Evolutionary conservation across 768 basidiomycete genomes (phyloP).

Genomic region (Clitopilus passeckerianus): DNA sequence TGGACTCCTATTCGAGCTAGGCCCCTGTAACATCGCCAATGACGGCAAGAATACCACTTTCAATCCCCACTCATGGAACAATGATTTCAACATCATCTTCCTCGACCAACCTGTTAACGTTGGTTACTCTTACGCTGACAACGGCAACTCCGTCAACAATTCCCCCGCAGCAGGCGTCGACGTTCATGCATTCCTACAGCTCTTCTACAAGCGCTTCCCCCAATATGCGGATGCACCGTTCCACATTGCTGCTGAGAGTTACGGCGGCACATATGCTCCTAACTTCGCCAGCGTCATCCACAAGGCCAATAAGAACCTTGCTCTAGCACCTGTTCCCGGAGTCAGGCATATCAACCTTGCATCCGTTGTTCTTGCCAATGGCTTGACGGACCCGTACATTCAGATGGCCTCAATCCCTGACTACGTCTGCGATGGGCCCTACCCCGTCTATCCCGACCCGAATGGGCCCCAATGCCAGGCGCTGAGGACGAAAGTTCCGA

Average conservation of each 20-base stretch:
- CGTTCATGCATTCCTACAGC: constrained; percentile 79
- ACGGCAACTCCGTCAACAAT: constrained; percentile 69
- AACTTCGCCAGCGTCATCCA: constrained; percentile 82
- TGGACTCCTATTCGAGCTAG: constrained; percentile 89
- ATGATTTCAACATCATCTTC: constrained; percentile 71
- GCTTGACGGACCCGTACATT: constrained; percentile 74
- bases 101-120: constrained; percentile 84
- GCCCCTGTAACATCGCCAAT: constrained; percentile 75
- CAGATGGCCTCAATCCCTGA: constrained; percentile 83
- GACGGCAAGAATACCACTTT: constrained; percentile 62
- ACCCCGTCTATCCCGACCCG: constrained; percentile 72
- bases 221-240: constrained; percentile 67
- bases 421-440: constrained; percentile 78
- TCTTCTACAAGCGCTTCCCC: constrained; percentile 75
- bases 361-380: constrained; percentile 85
- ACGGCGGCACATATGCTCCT: constrained; percentile 77
- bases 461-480: constrained; percentile 61
- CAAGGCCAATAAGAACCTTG: constrained; percentile 64
- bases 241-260: constrained; percentile 80
- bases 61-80: constrained; percentile 88
- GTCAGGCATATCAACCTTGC: constrained; percentile 74
- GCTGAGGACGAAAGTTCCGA: constrained; percentile 59
- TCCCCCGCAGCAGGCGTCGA: constrained; percentile 87
- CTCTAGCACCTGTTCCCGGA: constrained; percentile 35
- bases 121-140: constrained; percentile 82